Evolutionary conservation across 306 rosid genomes (phyloP).

Genomic region (Cicer bijugum): DNA sequence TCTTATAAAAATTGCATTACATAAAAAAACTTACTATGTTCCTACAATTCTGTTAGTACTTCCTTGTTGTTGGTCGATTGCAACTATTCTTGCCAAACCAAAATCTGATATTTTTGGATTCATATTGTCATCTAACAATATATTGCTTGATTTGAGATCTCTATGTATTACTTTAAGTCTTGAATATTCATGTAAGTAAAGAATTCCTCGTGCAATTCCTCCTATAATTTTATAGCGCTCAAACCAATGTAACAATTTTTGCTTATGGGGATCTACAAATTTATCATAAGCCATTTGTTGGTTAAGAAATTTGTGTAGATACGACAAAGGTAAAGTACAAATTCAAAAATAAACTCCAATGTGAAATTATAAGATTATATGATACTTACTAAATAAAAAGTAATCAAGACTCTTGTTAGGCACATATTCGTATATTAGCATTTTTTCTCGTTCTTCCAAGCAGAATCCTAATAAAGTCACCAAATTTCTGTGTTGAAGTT

Average conservation of each 20-base stretch:
- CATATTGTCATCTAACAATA: slow-evolving; percentile 47
- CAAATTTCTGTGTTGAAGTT: slow-evolving; percentile 49
- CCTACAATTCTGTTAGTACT: slow-evolving; percentile 51
- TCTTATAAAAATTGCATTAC: neutral
- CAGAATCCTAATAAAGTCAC: slow-evolving; percentile 51
- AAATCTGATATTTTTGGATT: slow-evolving; percentile 58
- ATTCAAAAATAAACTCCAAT: neutral
- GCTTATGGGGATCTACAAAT: slow-evolving; percentile 39
- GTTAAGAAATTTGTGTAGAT: neutral
- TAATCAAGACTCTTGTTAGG: slow-evolving; percentile 48
- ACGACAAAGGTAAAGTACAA: neutral
- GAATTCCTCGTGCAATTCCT: slow-evolving; percentile 54
- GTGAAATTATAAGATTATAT: neutral
- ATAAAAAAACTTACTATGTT: slow-evolving; percentile 53
- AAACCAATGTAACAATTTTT: slow-evolving; percentile 47
- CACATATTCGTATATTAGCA: slow-evolving; percentile 47
- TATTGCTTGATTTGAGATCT: slow-evolving; percentile 56
- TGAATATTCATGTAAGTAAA: slow-evolving; percentile 61
- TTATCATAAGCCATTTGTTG: neutral
- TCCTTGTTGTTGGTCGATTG: slow-evolving; percentile 41
- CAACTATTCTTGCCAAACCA: slow-evolving; percentile 53
- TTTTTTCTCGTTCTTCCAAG: slow-evolving; percentile 43
- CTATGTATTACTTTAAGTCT: slow-evolving; percentile 53
- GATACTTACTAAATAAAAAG: slow-evolving; percentile 42
- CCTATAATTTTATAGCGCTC: slow-evolving; percentile 46